Evolutionary conservation across 345 rosid genomes (phyloP).

Genomic region (Murraya koenigii): DNA sequence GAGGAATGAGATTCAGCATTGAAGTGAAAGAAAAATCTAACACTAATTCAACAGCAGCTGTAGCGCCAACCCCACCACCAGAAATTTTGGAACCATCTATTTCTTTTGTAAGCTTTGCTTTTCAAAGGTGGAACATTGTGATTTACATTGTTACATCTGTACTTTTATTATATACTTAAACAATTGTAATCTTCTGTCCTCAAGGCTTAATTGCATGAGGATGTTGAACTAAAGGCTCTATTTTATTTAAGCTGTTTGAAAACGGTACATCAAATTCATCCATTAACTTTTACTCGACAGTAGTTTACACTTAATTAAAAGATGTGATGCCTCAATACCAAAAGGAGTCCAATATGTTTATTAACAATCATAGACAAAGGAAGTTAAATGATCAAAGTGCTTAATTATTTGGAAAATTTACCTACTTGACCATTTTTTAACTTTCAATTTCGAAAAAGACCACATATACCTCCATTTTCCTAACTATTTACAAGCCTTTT

Average conservation of each 20-base stretch:
- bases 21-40: conserved; percentile 16
- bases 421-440: too few relatives aligned
- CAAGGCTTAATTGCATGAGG: too few relatives aligned
- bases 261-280: too few relatives aligned
- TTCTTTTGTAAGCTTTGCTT: conserved; percentile 1
- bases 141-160: not conserved
- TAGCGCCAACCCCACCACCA: not conserved
- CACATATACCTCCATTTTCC: too few relatives aligned
- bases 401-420: not conserved
- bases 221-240: too few relatives aligned
- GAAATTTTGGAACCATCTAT: conserved; percentile 5
- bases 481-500: too few relatives aligned
- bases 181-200: not conserved
- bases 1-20: conserved; percentile 53
- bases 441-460: too few relatives aligned
- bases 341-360: too few relatives aligned
- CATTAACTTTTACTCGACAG: too few relatives aligned
- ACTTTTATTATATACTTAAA: not conserved
- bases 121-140: conserved; percentile 7
- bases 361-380: not conserved
- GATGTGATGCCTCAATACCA: too few relatives aligned
- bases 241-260: too few relatives aligned
- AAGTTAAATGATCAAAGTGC: not conserved
- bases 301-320: too few relatives aligned
- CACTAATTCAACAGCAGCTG: not conserved